Evolutionary conservation across 805 yeast species (phyloP), one percentile per base, ranked within the genome.

Genomic region (Torulaspora delbrueckii): DNA sequence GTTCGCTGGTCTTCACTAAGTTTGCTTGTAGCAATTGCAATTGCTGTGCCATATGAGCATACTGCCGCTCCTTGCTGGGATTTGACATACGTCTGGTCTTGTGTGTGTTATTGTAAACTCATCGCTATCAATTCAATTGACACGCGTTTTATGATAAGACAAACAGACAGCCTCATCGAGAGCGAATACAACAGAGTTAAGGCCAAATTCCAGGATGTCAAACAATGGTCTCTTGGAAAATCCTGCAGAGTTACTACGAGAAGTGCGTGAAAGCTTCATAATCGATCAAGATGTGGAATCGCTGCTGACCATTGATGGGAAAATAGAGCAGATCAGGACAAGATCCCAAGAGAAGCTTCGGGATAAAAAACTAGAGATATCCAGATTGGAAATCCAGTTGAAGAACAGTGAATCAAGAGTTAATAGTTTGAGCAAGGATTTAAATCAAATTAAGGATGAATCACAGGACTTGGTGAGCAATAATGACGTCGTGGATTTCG

Each of bases 21-120:
- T 65, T 62, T 14, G 53, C 37, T 23, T 59, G 63, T 9, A 65
- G 44, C n/a, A 42, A 39, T 24, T 51, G 48, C 40, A 63, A 37
- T 30, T 65, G 67, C 28, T 57, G 55, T 1, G 67, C 56, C 28
- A 65, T 51, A 27, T 59, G 59, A n/a, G 56, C 56, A 47, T 65
- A 65, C 27, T 61, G 67, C 25, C 65, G 56, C 25, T 60, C 54
- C 37, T 62, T 65, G 8, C 55, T 49, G 13, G 57, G 43, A 26
- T 60, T 60, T 56, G 58, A 56, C 43, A 34, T 48, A 30, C n/a
- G 28, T 19, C 10, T 16, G 1, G 9, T 31, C 5, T 32, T 28
- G 27, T 19, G 22, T 31, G 25, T 7, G 9, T 31, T 14, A 31
- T 2, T 31, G 22, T 31, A 7, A 31, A 31, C 34, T 16, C 34